Percentiles rank a stretch among this genome's conserved stretches.
phyloP scores from a whole-genome alignment of 768 basidiomycete genomes.

The Amanita inopinata region DNA sequence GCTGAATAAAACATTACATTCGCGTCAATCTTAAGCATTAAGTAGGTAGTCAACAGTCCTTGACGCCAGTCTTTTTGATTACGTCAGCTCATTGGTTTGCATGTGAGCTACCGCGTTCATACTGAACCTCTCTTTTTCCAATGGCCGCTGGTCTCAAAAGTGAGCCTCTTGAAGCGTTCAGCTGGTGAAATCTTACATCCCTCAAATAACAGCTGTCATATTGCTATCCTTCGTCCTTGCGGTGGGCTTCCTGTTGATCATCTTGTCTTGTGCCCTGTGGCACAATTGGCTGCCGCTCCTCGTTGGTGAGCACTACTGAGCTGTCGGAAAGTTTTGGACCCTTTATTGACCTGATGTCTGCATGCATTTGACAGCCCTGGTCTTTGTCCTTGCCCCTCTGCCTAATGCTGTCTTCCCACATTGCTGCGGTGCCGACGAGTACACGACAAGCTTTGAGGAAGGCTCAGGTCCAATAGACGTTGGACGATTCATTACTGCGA shows the following conservation, averaged over 20 bases:
- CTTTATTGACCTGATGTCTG: not conserved
- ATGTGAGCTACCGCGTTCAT: not conserved
- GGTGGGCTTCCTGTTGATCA: slow-evolving; percentile 94
- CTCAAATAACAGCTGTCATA: slow-evolving; percentile 64
- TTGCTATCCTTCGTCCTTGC: slow-evolving; percentile 96
- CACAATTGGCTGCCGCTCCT: slow-evolving; percentile 94
- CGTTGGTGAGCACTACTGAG: slow-evolving; percentile 60
- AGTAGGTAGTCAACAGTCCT: too few relatives aligned
- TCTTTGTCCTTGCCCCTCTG: slow-evolving; percentile 90
- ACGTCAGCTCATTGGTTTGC: not conserved
- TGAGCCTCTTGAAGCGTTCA: slow-evolving; percentile 21
- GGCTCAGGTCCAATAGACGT: slow-evolving; percentile 71
- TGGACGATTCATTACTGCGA: slow-evolving; percentile 88
- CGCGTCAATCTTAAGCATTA: too few relatives aligned
- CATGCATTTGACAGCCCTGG: slow-evolving; percentile 55
- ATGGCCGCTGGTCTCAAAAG: slow-evolving; percentile 71
- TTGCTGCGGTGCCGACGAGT: slow-evolving; percentile 77
- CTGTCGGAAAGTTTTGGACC: not conserved
- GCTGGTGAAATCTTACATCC: slow-evolving; percentile 4
- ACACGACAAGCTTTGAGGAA: slow-evolving; percentile 61
- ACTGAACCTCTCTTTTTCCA: not conserved
- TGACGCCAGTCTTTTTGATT: not conserved
- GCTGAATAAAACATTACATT: too few relatives aligned
- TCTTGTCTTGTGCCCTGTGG: slow-evolving; percentile 94
- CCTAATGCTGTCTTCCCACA: slow-evolving; percentile 94